A percentile compares a stretch with the other conserved stretches of the same genome.
phyloP scores from a whole-genome alignment of 495 filamentous ascomycete genomes.

The Penicillium tannophilum region DNA sequence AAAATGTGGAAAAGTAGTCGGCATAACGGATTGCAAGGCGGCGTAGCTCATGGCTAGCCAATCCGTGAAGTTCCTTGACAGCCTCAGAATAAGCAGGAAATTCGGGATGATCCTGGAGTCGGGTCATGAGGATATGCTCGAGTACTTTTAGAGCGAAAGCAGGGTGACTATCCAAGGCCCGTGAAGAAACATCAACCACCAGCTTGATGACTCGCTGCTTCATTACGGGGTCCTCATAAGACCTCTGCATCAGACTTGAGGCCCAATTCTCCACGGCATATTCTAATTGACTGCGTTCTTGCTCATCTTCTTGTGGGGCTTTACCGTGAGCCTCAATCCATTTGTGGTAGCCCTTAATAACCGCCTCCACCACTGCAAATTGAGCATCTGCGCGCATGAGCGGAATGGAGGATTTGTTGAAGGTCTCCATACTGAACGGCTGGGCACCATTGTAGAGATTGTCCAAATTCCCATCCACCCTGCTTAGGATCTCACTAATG shows the following conservation, averaged over 20 bases:
- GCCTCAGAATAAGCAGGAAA: conserved; percentile 80
- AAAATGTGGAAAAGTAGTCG: conserved; percentile 83
- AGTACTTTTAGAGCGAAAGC: conserved; percentile 83
- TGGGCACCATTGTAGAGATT: conserved; percentile 72
- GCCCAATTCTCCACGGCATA: conserved; percentile 80
- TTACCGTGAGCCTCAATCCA: conserved; percentile 64
- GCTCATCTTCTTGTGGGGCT: conserved; percentile 60
- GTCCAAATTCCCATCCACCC: conserved; percentile 71
- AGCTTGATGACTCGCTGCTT: conserved; percentile 82
- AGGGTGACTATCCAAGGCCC: conserved; percentile 74
- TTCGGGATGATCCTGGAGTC: conserved; percentile 66
- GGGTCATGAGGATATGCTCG: conserved; percentile 84
- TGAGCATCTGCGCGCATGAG: conserved; percentile 85
- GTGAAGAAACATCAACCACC: conserved; percentile 81
- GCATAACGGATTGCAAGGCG: conserved; percentile 87
- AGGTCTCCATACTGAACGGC: conserved; percentile 68
- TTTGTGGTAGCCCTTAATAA: conserved; percentile 83
- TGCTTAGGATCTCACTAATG: conserved; percentile 77
- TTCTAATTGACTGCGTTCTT: conserved; percentile 63
- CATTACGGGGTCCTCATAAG: conserved; percentile 86
- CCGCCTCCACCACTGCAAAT: conserved; percentile 87
- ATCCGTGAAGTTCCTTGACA: conserved; percentile 81
- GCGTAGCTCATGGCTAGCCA: conserved; percentile 84
- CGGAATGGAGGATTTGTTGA: conserved; percentile 76
- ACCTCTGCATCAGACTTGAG: conserved; percentile 67